Conservation (phyloP, 257 asterid species). For the Nicotiana attenuata region DNA sequence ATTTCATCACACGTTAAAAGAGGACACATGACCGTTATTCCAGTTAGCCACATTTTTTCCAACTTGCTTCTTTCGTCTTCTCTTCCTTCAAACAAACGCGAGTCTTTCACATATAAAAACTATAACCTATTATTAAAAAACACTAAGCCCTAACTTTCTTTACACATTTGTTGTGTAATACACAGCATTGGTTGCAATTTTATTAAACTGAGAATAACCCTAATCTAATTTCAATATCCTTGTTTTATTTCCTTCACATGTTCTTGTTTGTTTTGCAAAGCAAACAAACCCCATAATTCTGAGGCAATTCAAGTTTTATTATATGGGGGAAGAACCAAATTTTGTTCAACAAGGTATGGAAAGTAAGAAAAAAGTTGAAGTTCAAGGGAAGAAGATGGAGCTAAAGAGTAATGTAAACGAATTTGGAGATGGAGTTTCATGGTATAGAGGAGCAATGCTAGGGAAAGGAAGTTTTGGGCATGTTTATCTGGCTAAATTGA, state of each 20-base stretch:
- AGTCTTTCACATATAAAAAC: background rate
- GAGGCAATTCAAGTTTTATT: background rate
- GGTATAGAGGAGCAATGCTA: slow-evolving; percentile 79
- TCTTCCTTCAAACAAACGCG: background rate
- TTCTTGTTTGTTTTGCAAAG: background rate
- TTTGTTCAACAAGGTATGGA: background rate
- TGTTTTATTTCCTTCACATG: background rate
- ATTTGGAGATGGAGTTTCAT: slow-evolving; percentile 81
- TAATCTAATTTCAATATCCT: background rate
- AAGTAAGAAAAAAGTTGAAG: slow-evolving; percentile 11
- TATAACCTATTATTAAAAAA: background rate
- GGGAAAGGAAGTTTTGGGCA: slow-evolving; percentile 90
- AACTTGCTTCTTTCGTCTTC: background rate
- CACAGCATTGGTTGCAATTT: background rate
- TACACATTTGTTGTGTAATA: background rate
- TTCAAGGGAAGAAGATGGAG: slow-evolving; percentile 16
- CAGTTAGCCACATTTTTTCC: background rate
- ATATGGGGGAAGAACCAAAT: background rate
- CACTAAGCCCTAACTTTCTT: background rate
- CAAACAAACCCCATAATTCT: background rate
- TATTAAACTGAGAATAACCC: background rate
- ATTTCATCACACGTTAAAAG: background rate
- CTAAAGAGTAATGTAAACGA: slow-evolving; percentile 19
- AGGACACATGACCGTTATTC: slow-evolving; percentile 7
- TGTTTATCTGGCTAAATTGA: slow-evolving; percentile 69